phyloP scores from a whole-genome alignment of 106 monocot genomes.

The Triglochin maritima region DNA sequence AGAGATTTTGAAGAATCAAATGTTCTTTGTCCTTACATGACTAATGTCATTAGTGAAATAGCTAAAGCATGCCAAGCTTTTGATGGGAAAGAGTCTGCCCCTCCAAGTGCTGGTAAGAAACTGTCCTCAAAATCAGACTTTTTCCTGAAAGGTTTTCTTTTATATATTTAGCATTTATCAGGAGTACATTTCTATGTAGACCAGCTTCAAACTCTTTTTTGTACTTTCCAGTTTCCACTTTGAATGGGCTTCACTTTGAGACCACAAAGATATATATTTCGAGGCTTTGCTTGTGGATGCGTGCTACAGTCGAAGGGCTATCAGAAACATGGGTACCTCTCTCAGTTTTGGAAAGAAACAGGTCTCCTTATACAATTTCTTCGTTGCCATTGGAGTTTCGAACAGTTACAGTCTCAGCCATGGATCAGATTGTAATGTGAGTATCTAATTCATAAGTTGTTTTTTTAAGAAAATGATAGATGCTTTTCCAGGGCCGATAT shows the following conservation, averaged over 20 bases:
- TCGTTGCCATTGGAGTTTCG: conserved; percentile 68
- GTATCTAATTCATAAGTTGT: conserved; percentile 1
- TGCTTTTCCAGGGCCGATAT: too few species aligned
- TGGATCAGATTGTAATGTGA: conserved; percentile 94
- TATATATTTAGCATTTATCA: background rate
- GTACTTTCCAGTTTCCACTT: conserved; percentile 46
- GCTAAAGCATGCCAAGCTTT: conserved; percentile 64
- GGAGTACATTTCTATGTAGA: too few species aligned
- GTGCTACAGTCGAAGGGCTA: conserved; percentile 62
- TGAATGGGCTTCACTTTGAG: conserved; percentile 80
- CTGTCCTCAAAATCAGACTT: conserved; percentile 1
- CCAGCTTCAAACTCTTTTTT: conserved; percentile 9
- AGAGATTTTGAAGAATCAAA: conserved; percentile 88
- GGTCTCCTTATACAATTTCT: conserved; percentile 87
- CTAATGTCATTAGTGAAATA: conserved; percentile 75
- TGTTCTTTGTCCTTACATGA: conserved; percentile 77
- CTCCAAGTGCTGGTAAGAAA: conserved; percentile 61
- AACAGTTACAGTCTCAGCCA: conserved; percentile 53
- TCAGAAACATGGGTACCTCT: conserved; percentile 89
- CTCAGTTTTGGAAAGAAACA: conserved; percentile 82
- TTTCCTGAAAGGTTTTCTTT: background rate
- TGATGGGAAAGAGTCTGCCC: conserved; percentile 83
- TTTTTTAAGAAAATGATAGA: too few species aligned
- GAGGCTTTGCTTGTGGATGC: conserved; percentile 96
- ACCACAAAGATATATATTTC: conserved; percentile 72